Evolutionary conservation across 306 rosid genomes (phyloP).

Genomic region (Inga leiocalycina): DNA sequence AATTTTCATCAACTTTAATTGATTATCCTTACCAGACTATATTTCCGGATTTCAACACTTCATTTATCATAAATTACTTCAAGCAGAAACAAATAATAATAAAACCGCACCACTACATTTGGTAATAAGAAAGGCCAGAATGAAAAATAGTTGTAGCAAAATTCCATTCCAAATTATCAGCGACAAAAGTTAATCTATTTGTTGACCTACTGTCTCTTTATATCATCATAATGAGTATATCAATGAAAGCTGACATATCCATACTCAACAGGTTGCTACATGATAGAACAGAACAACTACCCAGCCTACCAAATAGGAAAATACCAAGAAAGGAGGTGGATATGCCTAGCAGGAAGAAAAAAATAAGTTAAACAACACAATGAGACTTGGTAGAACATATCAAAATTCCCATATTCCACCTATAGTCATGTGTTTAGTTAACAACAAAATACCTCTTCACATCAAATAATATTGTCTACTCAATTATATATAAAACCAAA

Average conservation of each 20-base stretch:
- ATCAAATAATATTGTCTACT: neutral
- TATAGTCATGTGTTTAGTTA: slow-evolving; percentile 7
- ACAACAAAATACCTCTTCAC: slow-evolving; percentile 5
- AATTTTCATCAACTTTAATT: slow-evolving; percentile 33
- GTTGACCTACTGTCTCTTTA: neutral
- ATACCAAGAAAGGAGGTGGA: neutral
- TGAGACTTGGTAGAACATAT: neutral
- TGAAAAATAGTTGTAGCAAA: slow-evolving; percentile 18
- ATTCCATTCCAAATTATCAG: neutral
- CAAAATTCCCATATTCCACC: slow-evolving; percentile 11
- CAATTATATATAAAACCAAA: neutral
- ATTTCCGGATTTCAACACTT: slow-evolving; percentile 14
- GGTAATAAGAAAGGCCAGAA: slow-evolving; percentile 5
- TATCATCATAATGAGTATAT: neutral
- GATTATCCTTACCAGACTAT: slow-evolving; percentile 13
- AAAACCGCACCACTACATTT: slow-evolving; percentile 13
- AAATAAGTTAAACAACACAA: neutral
- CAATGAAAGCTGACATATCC: neutral
- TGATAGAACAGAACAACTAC: neutral
- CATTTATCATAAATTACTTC: slow-evolving; percentile 30
- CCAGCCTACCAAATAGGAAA: neutral
- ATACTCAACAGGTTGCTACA: neutral
- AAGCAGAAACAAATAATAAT: slow-evolving; percentile 4
- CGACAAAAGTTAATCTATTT: neutral
- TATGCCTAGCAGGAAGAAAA: neutral